A percentile compares a stretch with the other conserved stretches of the same genome.
These are phyloP conservation scores for Taxillus chinensis DNA, from an alignment of 164 flowering plant genomes.

Conservation along the genomic window DNA sequence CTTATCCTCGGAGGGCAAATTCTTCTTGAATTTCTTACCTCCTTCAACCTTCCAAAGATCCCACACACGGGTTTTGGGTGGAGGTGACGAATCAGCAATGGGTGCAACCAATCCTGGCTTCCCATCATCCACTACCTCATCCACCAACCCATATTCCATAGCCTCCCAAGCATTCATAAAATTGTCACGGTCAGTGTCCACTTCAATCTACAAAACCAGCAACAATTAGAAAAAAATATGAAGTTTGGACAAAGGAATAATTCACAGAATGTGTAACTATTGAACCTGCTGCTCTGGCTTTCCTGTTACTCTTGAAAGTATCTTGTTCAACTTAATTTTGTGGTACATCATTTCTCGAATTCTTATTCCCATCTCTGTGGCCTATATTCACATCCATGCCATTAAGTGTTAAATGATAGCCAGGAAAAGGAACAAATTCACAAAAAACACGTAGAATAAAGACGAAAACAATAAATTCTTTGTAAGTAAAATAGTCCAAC, in stretches of 20 bases:
- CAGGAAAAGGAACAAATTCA: too few relatives aligned
- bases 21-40: slow-evolving; percentile 36
- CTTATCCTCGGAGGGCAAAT: slow-evolving; percentile 70
- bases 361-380: slow-evolving; percentile 55
- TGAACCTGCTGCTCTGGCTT: slow-evolving; percentile 74
- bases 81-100: slow-evolving; percentile 48
- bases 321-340: slow-evolving; percentile 71
- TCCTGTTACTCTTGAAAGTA: slow-evolving; percentile 80
- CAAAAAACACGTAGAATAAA: too few relatives aligned
- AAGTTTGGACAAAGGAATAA: background rate
- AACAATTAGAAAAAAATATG: background rate
- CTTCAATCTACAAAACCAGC: slow-evolving; percentile 46
- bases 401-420: too few relatives aligned
- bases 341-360: slow-evolving; percentile 78
- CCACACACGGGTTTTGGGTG: slow-evolving; percentile 67
- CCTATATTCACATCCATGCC: slow-evolving; percentile 27
- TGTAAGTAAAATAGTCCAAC: too few relatives aligned
- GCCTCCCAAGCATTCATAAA: slow-evolving; percentile 94
- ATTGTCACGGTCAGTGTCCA: slow-evolving; percentile 74
- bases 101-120: slow-evolving; percentile 96
- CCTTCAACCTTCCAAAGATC: slow-evolving; percentile 59
- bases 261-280: background rate
- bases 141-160: slow-evolving; percentile 75
- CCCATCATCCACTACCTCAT: slow-evolving; percentile 85
- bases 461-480: too few relatives aligned